These are phyloP conservation scores for Malassezia yamatoensis DNA, from an alignment of 1,284 basidiomycete genomes.

Conservation along the genomic window DNA sequence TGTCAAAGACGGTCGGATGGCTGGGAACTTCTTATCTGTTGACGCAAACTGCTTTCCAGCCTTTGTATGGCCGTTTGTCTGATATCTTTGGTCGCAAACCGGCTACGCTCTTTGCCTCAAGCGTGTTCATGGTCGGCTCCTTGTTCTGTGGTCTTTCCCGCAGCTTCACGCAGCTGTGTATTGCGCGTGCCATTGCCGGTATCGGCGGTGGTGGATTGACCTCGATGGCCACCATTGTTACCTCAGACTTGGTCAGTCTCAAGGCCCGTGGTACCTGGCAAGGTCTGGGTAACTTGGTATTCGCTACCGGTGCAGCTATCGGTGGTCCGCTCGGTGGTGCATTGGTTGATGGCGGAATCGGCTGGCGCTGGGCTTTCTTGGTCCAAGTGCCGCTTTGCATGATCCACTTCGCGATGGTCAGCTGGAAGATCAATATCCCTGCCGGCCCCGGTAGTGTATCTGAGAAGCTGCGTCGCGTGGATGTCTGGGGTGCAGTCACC, in stretches of 20 bases:
- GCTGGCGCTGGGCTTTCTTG: conserved; percentile 42
- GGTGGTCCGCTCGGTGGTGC: conserved; percentile 42
- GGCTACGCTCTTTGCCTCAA: conserved; percentile 42
- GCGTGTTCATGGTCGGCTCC: conserved; percentile 39
- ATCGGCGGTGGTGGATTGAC: conserved; percentile 51
- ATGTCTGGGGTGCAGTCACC: conserved; percentile 47
- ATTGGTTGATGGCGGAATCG: conserved; percentile 25
- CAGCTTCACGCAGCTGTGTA: conserved; percentile 40
- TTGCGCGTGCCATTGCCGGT: conserved; percentile 49
- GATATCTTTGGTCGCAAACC: conserved; percentile 46
- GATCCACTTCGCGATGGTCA: conserved; percentile 47
- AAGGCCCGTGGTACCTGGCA: conserved; percentile 50
- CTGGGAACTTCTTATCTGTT: conserved; percentile 44
- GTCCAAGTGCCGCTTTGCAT: conserved; percentile 48
- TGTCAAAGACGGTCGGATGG: conserved; percentile 42
- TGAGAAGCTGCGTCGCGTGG: conserved; percentile 50
- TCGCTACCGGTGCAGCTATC: conserved; percentile 18
- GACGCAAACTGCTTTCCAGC: conserved; percentile 46
- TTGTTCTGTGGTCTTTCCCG: conserved; percentile 42
- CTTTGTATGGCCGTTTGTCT: conserved; percentile 40
- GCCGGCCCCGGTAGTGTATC: conserved; percentile 46
- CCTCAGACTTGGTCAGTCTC: conserved; percentile 50
- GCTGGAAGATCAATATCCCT: conserved; percentile 49
- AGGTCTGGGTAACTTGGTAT: conserved; percentile 46
- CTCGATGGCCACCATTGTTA: conserved; percentile 50